phyloP scores from a whole-genome alignment of 768 basidiomycete species.

The Boletus barrowsii region DNA sequence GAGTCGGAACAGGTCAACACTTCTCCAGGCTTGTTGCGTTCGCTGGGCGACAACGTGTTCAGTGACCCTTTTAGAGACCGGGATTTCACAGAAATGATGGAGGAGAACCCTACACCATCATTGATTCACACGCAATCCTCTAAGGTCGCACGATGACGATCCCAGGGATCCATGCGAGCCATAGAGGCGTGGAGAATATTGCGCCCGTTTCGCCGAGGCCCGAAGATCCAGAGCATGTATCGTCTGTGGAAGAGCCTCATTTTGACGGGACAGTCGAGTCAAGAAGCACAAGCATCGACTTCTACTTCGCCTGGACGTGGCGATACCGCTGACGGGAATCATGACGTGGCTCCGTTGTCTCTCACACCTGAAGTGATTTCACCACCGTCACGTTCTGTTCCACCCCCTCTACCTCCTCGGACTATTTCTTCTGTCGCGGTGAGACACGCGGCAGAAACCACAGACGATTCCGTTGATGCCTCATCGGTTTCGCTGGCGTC shows the following conservation, averaged over 20 bases:
- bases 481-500: conserved; percentile 41
- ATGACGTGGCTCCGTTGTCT: conserved; percentile 29
- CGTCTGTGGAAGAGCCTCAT: conserved; percentile 67
- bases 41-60: conserved; percentile 27
- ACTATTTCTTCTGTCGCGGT: conserved; percentile 32
- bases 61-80: conserved; percentile 31
- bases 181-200: conserved; percentile 79
- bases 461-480: conserved; percentile 20
- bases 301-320: conserved; percentile 6
- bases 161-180: conserved; percentile 82
- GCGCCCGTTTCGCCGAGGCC: conserved; percentile 43
- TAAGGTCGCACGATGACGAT: conserved; percentile 81
- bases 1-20: conserved; percentile 19
- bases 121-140: conserved; percentile 73
- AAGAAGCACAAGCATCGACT: conserved; percentile 12
- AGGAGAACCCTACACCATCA: conserved; percentile 32
- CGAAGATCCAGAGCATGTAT: conserved; percentile 63
- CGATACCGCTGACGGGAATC: conserved; percentile 23
- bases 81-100: conserved; percentile 29
- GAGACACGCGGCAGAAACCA: conserved; percentile 28
- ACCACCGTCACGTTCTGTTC: conserved; percentile 28
- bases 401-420: conserved; percentile 42
- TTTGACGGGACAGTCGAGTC: conserved; percentile 26
- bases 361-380: conserved; percentile 23
- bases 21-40: conserved; percentile 34